Evolutionary conservation across 352 stramenopile species (phyloP), one percentile per base, ranked within the genome.

Genomic region (Globisporangium echinulatum): DNA sequence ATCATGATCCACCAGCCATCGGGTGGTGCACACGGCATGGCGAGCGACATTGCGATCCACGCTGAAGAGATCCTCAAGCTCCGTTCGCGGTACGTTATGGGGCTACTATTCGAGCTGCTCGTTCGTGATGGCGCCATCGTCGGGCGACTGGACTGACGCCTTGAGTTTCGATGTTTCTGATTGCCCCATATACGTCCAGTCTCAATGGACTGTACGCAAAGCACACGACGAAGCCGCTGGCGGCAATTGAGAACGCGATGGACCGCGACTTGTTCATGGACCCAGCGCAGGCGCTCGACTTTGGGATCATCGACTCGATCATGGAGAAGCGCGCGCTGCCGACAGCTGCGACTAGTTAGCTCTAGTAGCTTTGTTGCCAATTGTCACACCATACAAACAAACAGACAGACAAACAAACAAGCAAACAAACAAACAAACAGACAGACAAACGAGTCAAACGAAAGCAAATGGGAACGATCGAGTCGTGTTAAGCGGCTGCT

Each of bases 1-100:
- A 95, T 95, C 54, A 99, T 99, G 97, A 98, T 99, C 64, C 97
- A 99, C 84, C 96, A 99, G 70, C 96, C 96, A 48, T 96, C 82
- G 37, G 97, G 97, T 54, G 96, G 96, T 38, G 96, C 96, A 3
- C 95, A 98, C 64, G 97, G 97, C 48, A 98, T 98, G 96, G 96
- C 97, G 3, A 96, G 88, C 56, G 97, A 99, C 70, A 99, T 99
- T 75, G 94, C 96, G 44, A 99, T 99, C 68, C 96, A 99, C 64
- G 97, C 97, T 0, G 92, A 98, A 71, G 97, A 99, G 82, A 99
- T 99, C 74, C 98, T 98, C 73, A 96, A 96, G 69, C 77, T 93
- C 14, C 84, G 82, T 46, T 59, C 75, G 25, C 71, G 85, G 85
- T 92, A 68, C 25, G 42, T 14, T 56, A 17, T 10, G 33, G 7